Base-by-base conservation (phyloP, 805 yeast genomes). In the Yarrowia divulgata region DNA sequence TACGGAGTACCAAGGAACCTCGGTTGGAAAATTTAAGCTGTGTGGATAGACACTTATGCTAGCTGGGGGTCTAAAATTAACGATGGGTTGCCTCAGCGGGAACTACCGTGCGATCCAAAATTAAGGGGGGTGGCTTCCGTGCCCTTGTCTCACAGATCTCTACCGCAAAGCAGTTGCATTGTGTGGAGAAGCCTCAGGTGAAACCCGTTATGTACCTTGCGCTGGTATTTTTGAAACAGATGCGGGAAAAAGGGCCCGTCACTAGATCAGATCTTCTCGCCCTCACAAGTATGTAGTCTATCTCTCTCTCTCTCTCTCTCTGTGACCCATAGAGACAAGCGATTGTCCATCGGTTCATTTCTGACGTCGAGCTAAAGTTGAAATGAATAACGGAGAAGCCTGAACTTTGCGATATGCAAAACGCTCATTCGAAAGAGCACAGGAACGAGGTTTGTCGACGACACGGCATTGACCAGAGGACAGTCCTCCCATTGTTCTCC, bases 341-440 rank as follows among this genome's bases (percentile, higher is more conserved):
- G 29, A 14, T 19, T 12, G 49, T 18, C 39, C 39, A 46, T n/a
- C 34, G 48, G 13, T 18, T 8, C 29, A 45, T 45, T 23, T 35
- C 39, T 35, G 39, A 10, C 39, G 39, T 9, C 39, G 39, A 35
- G 29, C 18, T 29, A 32, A 34, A 3, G 39, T 34, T 50, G 55
- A 50, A 50, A 50, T 50, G 57, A 35, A 35, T 23, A 4, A 18
- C 6, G 29, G 29, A 23, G 29, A 10, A 52, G 29, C n/a, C 18
- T 39, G 60, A 54, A 54, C 60, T 39, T 54, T 54, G 60, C 35
- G 35, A 19, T 54, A 39, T 39, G 58, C 32, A 52, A 52, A 52
- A 50, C 8, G 8, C 16, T n/a, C 18, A 10, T 3, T 1, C 10
- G 7, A 49, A 16, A 49, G 40, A 34, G 55, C 57, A 34, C 57